A percentile compares a stretch with the other conserved stretches of the same genome.
These are phyloP conservation scores for Didymella pomorum DNA, from an alignment of 2,329 filamentous ascomycete species.

Conservation along the genomic window DNA sequence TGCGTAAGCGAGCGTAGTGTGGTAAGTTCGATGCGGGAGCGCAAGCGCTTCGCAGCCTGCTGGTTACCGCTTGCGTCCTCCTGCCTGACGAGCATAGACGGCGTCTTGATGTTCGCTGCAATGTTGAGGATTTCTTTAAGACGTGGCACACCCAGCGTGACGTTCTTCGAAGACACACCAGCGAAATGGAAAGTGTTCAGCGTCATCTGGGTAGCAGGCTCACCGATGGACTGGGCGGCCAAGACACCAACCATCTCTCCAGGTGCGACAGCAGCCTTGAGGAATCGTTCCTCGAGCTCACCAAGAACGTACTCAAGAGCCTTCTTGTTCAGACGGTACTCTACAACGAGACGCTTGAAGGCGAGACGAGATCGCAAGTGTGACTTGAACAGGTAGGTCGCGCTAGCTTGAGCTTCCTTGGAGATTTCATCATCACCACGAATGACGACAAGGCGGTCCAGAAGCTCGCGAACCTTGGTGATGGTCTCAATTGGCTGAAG, in stretches of 20 bases:
- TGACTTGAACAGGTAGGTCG: conserved; percentile 91
- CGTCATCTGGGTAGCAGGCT: conserved; percentile 99
- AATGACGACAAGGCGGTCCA: conserved; percentile 83
- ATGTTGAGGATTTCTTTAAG: conserved; percentile 99
- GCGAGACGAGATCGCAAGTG: conserved; percentile 87
- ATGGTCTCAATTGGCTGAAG: conserved; percentile 88
- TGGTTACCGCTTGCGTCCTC: conserved; percentile 69
- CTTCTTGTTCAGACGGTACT: conserved; percentile 85
- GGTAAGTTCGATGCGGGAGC: conserved; percentile 92
- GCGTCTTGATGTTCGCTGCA: conserved; percentile 97
- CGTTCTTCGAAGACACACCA: conserved; percentile 99
- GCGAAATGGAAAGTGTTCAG: conserved; percentile 99
- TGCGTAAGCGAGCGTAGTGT: conserved; percentile 91
- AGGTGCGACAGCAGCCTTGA: conserved; percentile 83
- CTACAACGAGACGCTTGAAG: conserved; percentile 89
- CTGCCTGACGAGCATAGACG: conserved; percentile 93
- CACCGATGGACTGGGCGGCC: conserved; percentile 97
- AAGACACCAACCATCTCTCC: conserved; percentile 99
- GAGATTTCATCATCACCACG: conserved; percentile 86
- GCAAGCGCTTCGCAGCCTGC: conserved; percentile 82
- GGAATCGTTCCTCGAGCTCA: conserved; percentile 88
- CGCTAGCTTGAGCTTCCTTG: conserved; percentile 83
- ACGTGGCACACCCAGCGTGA: conserved; percentile 97
- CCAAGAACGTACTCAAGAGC: conserved; percentile 93
- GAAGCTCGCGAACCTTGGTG: conserved; percentile 75